Conservation (phyloP, 257 asterid species). For the Linaria vulgaris region DNA sequence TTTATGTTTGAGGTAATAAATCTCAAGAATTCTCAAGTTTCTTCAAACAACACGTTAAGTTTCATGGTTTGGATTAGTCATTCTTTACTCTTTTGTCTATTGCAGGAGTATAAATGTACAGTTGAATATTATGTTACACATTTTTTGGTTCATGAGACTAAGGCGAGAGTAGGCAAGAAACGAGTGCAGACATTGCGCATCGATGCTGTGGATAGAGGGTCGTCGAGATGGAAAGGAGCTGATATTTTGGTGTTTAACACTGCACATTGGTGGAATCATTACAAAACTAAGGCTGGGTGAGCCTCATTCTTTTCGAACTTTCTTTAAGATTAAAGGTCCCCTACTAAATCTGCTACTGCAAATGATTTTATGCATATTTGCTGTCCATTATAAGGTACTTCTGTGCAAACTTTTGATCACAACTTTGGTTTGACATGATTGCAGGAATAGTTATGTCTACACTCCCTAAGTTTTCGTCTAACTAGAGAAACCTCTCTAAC, state of each 20-base stretch:
- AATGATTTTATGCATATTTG: background rate
- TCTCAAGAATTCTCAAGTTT: background rate
- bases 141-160: slow-evolving; percentile 79
- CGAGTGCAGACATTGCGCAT: slow-evolving; percentile 67
- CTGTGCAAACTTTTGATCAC: background rate
- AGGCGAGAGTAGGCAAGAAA: slow-evolving; percentile 75
- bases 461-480: too few relatives aligned
- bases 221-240: slow-evolving; percentile 90
- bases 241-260: slow-evolving; percentile 88
- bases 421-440: background rate
- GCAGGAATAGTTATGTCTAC: too few relatives aligned
- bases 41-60: background rate
- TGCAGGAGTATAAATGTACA: slow-evolving; percentile 81
- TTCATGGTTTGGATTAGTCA: slow-evolving; percentile 5
- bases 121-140: slow-evolving; percentile 83
- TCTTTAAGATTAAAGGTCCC: background rate
- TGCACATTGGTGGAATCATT: slow-evolving; percentile 97
- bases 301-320: slow-evolving; percentile 5
- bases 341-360: background rate
- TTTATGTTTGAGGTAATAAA: slow-evolving; percentile 81
- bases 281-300: slow-evolving; percentile 87
- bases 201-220: slow-evolving; percentile 75
- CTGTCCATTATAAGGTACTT: too few relatives aligned
- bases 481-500: too few relatives aligned
- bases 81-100: background rate